Base-by-base conservation (phyloP, 2,329 filamentous ascomycete species). In the Hymenoscyphus linearis region DNA sequence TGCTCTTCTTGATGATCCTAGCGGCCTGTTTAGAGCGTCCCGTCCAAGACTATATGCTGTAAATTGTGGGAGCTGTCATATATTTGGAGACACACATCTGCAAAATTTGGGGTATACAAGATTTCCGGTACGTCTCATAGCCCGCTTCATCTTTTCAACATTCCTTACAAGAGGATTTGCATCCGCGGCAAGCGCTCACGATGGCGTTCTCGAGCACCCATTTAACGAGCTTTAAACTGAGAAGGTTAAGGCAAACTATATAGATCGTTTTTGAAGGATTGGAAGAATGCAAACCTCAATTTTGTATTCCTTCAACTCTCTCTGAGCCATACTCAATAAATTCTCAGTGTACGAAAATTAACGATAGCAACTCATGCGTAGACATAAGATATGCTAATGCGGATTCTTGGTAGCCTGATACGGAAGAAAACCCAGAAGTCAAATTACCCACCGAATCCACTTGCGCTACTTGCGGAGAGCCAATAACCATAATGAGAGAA, bases 31-130 rank as follows among this genome's bases (percentile, higher is more conserved):
- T 52, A 65, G 68, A 54, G 58, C 69, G 2, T 50, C 67, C 16
- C 68, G 68, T 26, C 75, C 74, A 2, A 72, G 70, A 50, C 60
- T 75, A 26, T 76, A 74, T 65, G 71, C 68, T 3, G 55, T 77
- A 26, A 76, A 77, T 58, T 77, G 76, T 63, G 62, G 69, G 4
- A 66, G 64, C 16, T 74, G 70, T 54, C 75, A 77, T 68, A 54
- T 76, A 14, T 69, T 71, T 25, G 75, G 75, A 18, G 73, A 74
- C 18, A 71, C 72, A 3, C 73, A 76, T 60, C 60, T 77, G 16
- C 68, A 66, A 70, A 58, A 66, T 64, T 54, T 67, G 56, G 61
- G 67, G 58, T 52, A 67, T 64, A 47, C 73, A 65, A 69, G 64
- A 61, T 68, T 68, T 60, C 66, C 68, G 35, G 72, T 73, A 67